Conservation (phyloP, 768 basidiomycete genomes). For the Boletus fagicola region DNA sequence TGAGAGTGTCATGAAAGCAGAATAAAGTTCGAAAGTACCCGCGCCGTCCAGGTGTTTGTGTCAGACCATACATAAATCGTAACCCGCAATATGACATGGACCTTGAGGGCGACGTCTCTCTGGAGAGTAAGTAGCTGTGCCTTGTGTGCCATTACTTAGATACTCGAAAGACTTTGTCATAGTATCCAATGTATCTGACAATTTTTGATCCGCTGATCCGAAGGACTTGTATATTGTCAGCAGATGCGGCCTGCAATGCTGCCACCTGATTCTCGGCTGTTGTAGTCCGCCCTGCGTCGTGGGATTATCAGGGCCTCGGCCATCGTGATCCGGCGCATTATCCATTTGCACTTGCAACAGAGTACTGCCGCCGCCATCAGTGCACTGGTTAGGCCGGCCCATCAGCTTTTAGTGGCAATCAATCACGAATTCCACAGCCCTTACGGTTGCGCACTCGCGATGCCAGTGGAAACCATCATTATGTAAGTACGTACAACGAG, state of each 20-base stretch:
- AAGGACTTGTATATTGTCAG: no score
- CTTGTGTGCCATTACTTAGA: neutral
- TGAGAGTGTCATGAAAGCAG: constrained; percentile 75
- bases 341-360: neutral
- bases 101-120: neutral
- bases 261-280: neutral
- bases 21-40: constrained; percentile 34
- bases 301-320: neutral
- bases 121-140: neutral
- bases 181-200: no score
- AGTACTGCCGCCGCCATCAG: neutral
- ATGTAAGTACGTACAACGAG: neutral
- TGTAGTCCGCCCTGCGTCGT: neutral
- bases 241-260: no score
- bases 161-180: neutral
- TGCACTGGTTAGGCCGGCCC: neutral
- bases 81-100: neutral
- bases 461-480: neutral
- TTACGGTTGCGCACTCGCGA: neutral
- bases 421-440: neutral
- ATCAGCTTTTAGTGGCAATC: neutral
- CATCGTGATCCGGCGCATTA: neutral
- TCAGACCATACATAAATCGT: neutral
- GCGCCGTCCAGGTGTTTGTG: neutral
- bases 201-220: neutral